Evolutionary conservation across 345 rosid species (phyloP), one percentile per base, ranked within the genome.

Genomic region (Tarenaya hassleriana): DNA sequence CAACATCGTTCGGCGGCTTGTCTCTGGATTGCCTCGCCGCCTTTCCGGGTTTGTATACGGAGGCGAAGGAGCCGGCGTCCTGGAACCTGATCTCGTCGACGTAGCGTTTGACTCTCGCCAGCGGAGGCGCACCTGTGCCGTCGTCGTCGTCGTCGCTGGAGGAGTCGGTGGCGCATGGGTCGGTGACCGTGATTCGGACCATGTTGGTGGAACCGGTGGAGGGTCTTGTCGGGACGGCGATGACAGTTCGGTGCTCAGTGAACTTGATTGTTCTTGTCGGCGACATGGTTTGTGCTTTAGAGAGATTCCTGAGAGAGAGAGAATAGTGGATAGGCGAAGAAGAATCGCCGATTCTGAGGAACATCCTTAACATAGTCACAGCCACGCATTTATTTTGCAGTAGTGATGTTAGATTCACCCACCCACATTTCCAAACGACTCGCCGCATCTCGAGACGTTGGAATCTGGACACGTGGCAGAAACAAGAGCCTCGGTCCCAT

Each of bases 131-230:
- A n/a, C n/a, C n/a, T 13, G 7, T 16, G 4, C 60, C 62, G n/a
- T n/a, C n/a, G 16, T 60, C 77, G 11, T 68, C 58, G 13, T 67
- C 67, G 35, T 79, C 92, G 60, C 79, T 63, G 1, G 95, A 86
- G 1, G 92, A 83, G 62, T 81, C 95, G 1, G 92, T 86, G 0
- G 88, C 95, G 7, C 74, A 73, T 10, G 69, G 78, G n/a, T 86
- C 95, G 1, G 76, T 77, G 8, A 80, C 80, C 3, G 61, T 68
- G 60, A 86, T 72, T 40, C 76, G 68, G 0, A 86, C 79, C 0
- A 81, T 57, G 33, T 68, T 82, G 0, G 75, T 66, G 34, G 55
- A 48, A 41, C 61, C 57, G 35, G 18, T 48, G 14, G 41, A 34
- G 2, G 66, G 31, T 0, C 12, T 61, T 15, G 24, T 29, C 9